Base-by-base conservation (phyloP, 2,329 filamentous ascomycete species). In the Fusarium sp. region DNA sequence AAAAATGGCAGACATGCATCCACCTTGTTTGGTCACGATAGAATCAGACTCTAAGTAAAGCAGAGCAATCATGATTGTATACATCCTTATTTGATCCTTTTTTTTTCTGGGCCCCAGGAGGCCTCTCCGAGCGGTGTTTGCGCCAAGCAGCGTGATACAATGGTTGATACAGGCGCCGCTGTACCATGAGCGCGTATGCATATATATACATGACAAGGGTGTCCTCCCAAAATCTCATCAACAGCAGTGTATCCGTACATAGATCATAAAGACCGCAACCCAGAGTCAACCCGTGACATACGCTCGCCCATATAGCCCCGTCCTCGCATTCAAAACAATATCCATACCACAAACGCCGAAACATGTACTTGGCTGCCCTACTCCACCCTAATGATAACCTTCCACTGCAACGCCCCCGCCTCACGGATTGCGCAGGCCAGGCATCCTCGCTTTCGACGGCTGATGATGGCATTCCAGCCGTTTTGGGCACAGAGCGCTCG, bases 381-480 rank as follows among this genome's bases (percentile, higher is more conserved):
- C 56, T 88, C 87, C 27, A 90, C 85, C 54, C 88, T 82, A 30
- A 90, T 86, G n/a, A 94, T 85, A 28, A 94, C 87, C 71, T 87
- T 88, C 83, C 93, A 90, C 3, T 89, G 90, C 62, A 94, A 77
- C 4, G 90, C 92, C 6, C 89, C 89, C 0, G 92, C 92, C 81
- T 95, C 92, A 16, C 93, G 86, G 44, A 95, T 88, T 41, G 91
- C 91, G 78, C 93, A 95, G 4, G 88, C 87, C 37, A 95, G 79
- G 76, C 93, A 95, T 0, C 91, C 92, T 65, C 91, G 85, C 69
- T 89, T 87, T 40, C 86, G 84, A 54, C 91, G 85, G 65, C 90
- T 92, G 67, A 95, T 85, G 16, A 95, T 77, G 23, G 92, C 92
- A 76, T 94, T 92, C 85, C 90, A 91, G 3, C 92, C 92, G 71